Percentiles rank a stretch among this genome's conserved stretches.
Evolutionary conservation across 306 rosid genomes (phyloP).

Genomic region (Pueraria montana): DNA sequence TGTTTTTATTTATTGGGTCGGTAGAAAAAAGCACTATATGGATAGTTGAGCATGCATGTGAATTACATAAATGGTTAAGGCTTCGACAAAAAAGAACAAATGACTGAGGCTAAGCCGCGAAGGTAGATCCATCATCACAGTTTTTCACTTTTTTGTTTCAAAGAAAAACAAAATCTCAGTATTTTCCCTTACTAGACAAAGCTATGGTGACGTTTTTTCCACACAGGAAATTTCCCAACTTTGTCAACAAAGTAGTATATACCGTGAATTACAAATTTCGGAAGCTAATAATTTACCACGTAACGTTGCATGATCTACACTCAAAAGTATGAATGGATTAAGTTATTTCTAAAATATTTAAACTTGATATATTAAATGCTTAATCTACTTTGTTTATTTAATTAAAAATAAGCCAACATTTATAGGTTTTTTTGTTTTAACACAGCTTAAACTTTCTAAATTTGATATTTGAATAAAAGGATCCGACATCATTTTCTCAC

Average conservation of each 20-base stretch:
- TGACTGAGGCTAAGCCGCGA: neutral
- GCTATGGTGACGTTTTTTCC: neutral
- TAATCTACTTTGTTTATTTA: neutral
- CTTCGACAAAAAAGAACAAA: neutral
- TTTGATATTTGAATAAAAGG: neutral
- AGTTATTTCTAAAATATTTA: neutral
- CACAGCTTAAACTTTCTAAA: no score
- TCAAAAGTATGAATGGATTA: neutral
- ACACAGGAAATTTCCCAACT: neutral
- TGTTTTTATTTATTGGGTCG: conserved; percentile 41
- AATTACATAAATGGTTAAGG: conserved; percentile 34
- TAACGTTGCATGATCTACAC: neutral
- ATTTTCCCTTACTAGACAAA: neutral
- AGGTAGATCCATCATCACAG: neutral
- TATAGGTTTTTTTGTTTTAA: no score
- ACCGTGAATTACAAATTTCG: neutral
- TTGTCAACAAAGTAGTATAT: neutral
- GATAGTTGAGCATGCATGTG: conserved; percentile 38
- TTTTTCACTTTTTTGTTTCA: no score
- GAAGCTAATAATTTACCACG: neutral
- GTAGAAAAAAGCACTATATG: conserved; percentile 11
- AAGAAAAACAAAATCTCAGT: neutral
- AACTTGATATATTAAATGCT: neutral
- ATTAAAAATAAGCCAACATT: no score
- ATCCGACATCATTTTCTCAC: neutral